Conservation (phyloP, 441 rosid species). For the Metrosideros polymorpha region DNA sequence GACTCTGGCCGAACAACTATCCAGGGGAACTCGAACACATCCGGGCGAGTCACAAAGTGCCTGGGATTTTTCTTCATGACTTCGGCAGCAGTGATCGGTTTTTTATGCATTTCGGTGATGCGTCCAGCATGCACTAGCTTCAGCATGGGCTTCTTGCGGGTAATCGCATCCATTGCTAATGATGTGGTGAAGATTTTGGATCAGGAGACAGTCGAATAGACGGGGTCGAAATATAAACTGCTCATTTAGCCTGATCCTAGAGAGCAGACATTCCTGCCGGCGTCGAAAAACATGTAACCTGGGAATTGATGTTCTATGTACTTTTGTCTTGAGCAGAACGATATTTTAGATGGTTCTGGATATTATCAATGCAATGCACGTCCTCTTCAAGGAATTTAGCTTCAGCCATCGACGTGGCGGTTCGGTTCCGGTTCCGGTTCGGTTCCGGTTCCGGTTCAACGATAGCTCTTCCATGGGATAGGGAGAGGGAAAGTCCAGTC, state of each 20-base stretch:
- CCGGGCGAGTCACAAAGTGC: conserved; percentile 2
- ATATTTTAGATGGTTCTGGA: not conserved
- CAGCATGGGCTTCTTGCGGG: not conserved
- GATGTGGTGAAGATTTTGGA: not conserved
- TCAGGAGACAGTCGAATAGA: not conserved
- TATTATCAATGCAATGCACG: not conserved
- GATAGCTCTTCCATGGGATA: not conserved
- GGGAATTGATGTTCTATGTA: not conserved
- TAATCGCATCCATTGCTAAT: not conserved
- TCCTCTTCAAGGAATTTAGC: not conserved
- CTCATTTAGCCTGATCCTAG: not conserved
- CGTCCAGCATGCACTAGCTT: conserved; percentile 6
- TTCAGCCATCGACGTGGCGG: not conserved
- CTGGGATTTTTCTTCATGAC: conserved; percentile 4
- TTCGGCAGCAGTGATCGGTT: conserved; percentile 6
- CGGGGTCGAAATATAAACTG: not conserved
- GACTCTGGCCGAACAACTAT: not conserved
- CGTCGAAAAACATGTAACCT: not conserved
- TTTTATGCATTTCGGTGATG: not conserved
- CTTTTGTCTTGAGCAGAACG: not conserved
- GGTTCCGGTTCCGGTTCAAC: not conserved
- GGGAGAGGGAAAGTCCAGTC: not conserved
- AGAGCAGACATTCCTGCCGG: not conserved
- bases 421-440: no score
- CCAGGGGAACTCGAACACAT: conserved; percentile 3